Percentiles rank a stretch among this genome's conserved stretches.
Conservation (phyloP, 768 basidiomycete genomes). For the Mycena vitilis region DNA sequence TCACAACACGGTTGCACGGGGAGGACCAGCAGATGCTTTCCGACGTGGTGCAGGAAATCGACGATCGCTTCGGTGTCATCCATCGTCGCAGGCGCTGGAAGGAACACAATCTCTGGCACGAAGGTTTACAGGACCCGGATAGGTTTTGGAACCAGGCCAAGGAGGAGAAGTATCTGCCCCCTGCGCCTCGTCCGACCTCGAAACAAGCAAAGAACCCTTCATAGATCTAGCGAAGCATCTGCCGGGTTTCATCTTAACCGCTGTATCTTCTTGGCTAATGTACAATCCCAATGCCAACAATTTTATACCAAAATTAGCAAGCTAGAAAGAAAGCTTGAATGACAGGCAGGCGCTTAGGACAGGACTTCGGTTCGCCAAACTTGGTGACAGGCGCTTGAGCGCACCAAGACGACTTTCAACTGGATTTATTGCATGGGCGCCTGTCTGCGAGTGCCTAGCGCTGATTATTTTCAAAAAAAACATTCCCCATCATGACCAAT, state of each 20-base stretch:
- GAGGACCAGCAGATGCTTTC: slow-evolving; percentile 23
- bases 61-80: slow-evolving; percentile 31
- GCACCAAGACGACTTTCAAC: too few species aligned
- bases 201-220: not conserved
- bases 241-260: too few species aligned
- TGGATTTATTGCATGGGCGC: too few species aligned
- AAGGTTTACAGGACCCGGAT: slow-evolving; percentile 27
- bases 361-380: too few species aligned
- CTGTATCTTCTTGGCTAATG: too few species aligned
- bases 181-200: slow-evolving; percentile 6
- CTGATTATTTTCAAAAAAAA: too few species aligned
- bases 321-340: too few species aligned
- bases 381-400: too few species aligned
- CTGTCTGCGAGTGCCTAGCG: too few species aligned
- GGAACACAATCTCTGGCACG: slow-evolving; percentile 30
- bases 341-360: too few species aligned
- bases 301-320: too few species aligned
- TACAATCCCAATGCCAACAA: too few species aligned
- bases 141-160: slow-evolving; percentile 33
- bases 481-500: slow-evolving; percentile 49
- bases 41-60: slow-evolving; percentile 21
- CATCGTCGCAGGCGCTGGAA: slow-evolving; percentile 36
- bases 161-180: slow-evolving; percentile 28
- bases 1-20: slow-evolving; percentile 31
- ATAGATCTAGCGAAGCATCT: not conserved